These are phyloP conservation scores for Malus sieversii DNA, from an alignment of 306 rosid genomes.

Conservation along the genomic window DNA sequence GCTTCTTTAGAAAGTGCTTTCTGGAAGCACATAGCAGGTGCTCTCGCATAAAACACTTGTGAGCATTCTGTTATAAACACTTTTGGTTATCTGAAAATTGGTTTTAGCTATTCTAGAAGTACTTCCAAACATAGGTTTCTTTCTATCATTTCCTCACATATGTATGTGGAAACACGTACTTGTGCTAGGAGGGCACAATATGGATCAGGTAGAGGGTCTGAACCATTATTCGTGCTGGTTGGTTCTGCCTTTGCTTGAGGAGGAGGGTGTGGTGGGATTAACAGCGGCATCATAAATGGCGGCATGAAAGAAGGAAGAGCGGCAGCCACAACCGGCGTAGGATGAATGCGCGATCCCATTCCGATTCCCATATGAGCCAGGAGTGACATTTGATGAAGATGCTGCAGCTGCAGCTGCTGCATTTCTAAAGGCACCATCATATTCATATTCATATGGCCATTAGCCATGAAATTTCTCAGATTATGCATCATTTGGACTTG, in stretches of 20 bases:
- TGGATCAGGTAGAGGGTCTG: conserved; percentile 29
- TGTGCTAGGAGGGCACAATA: conserved; percentile 28
- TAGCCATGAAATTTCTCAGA: conserved; percentile 12
- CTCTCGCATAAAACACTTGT: background rate
- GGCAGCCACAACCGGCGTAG: conserved; percentile 1
- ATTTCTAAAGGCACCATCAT: conserved; percentile 38
- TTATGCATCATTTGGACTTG: conserved; percentile 43
- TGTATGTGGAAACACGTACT: conserved; percentile 22
- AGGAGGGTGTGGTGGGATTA: conserved; percentile 14
- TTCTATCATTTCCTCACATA: background rate
- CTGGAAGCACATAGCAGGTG: background rate
- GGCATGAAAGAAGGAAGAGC: conserved; percentile 14
- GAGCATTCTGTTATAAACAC: background rate
- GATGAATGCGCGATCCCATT: conserved; percentile 24
- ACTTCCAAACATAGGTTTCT: background rate
- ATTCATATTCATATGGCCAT: conserved; percentile 22
- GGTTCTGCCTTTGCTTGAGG: conserved; percentile 22
- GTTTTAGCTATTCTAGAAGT: background rate
- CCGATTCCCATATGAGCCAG: conserved; percentile 34
- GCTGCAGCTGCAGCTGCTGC: conserved; percentile 29
- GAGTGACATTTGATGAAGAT: conserved; percentile 45
- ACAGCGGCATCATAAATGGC: conserved; percentile 26
- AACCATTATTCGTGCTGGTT: conserved; percentile 4
- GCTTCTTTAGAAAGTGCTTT: background rate
- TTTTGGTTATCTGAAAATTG: background rate